Percentiles rank a stretch among this genome's conserved stretches.
phyloP scores from a whole-genome alignment of 345 rosid species.

The Salix dunnii region DNA sequence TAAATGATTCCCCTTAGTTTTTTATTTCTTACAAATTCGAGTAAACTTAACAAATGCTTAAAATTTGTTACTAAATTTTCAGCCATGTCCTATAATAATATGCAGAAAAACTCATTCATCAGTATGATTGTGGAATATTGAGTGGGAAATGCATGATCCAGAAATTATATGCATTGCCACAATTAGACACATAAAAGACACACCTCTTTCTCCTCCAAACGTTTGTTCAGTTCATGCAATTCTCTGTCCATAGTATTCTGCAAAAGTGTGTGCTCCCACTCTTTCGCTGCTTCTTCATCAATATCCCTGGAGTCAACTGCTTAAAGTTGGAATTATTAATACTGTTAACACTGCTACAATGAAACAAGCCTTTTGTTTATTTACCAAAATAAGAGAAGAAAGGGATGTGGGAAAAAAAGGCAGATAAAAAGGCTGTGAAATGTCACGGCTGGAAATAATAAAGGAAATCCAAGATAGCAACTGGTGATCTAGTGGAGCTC shows the following conservation, averaged over 20 bases:
- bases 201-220: conserved; percentile 97
- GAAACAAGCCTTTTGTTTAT: conserved; percentile 3
- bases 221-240: conserved; percentile 79
- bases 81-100: neutral
- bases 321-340: conserved; percentile 13
- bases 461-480: neutral
- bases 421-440: neutral
- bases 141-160: neutral
- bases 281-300: conserved; percentile 81
- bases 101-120: neutral
- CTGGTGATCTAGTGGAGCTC: conserved; percentile 12
- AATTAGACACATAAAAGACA: conserved; percentile 8
- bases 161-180: neutral
- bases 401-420: neutral
- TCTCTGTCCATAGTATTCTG: conserved; percentile 94
- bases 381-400: neutral
- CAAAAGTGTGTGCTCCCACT: conserved; percentile 95
- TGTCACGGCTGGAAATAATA: neutral
- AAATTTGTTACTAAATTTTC: neutral
- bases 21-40: neutral
- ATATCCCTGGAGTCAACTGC: conserved; percentile 71
- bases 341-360: neutral
- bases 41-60: neutral
- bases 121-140: neutral
- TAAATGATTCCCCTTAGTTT: neutral